Conservation (phyloP, 164 flowering plant species). For the Vitis riparia region DNA sequence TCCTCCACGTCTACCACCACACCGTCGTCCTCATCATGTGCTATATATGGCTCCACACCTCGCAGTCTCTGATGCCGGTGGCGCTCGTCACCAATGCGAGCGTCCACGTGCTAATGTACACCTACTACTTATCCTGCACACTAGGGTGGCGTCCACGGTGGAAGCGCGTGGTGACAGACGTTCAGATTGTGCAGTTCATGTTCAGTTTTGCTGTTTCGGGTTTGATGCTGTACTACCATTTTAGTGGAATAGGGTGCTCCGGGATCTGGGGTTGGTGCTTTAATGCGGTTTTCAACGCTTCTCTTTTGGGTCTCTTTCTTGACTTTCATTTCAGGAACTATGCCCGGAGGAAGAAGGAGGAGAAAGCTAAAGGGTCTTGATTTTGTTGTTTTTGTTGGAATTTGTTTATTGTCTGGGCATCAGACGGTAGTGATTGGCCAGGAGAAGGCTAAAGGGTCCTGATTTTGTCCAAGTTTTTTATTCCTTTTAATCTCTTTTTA, state of each 20-base stretch:
- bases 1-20: slow-evolving; percentile 98
- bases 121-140: slow-evolving; percentile 62
- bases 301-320: slow-evolving; percentile 65
- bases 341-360: slow-evolving; percentile 20
- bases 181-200: slow-evolving; percentile 85
- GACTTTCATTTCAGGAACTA: slow-evolving; percentile 72
- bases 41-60: slow-evolving; percentile 64
- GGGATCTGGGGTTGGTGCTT: slow-evolving; percentile 84
- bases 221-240: slow-evolving; percentile 64
- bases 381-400: too few relatives aligned
- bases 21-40: slow-evolving; percentile 80
- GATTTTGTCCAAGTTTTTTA: too few relatives aligned
- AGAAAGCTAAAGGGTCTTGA: slow-evolving; percentile 8
- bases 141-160: slow-evolving; percentile 68
- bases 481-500: too few relatives aligned
- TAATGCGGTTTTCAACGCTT: slow-evolving; percentile 79
- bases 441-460: too few relatives aligned
- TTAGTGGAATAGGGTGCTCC: slow-evolving; percentile 58
- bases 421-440: too few relatives aligned
- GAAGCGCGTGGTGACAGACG: slow-evolving; percentile 82
- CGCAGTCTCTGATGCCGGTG: slow-evolving; percentile 78
- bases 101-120: slow-evolving; percentile 87
- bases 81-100: slow-evolving; percentile 74
- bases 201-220: slow-evolving; percentile 60
- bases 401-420: too few relatives aligned